Evolutionary conservation across 176 grass and related monocot species (phyloP).

Genomic region (Phyllostachys edulis): DNA sequence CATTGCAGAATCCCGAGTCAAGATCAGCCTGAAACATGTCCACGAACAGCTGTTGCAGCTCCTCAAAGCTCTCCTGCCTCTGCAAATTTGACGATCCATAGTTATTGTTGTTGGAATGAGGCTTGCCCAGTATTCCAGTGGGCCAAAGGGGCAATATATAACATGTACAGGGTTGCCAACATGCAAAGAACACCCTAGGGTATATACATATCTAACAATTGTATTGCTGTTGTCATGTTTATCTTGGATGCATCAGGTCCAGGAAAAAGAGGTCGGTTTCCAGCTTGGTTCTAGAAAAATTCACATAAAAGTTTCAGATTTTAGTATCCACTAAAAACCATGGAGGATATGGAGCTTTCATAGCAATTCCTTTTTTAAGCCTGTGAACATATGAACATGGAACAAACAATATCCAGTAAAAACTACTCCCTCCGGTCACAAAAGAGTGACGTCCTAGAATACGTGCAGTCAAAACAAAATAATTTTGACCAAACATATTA

Average conservation of each 20-base stretch:
- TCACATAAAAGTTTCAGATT: slow-evolving; percentile 31
- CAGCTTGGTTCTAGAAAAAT: slow-evolving; percentile 20
- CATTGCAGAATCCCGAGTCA: slow-evolving; percentile 54
- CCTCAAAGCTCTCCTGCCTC: slow-evolving; percentile 86
- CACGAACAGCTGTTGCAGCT: slow-evolving; percentile 80
- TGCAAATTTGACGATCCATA: slow-evolving; percentile 38
- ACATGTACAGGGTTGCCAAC: too few relatives aligned
- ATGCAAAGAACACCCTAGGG: too few relatives aligned
- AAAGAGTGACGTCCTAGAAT: too few relatives aligned
- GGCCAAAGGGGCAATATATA: too few relatives aligned
- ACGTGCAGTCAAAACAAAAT: too few relatives aligned
- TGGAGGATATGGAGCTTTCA: slow-evolving; percentile 16
- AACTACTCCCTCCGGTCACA: not conserved
- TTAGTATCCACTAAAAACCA: slow-evolving; percentile 35
- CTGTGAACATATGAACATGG: slow-evolving; percentile 32
- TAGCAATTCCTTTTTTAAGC: slow-evolving; percentile 43
- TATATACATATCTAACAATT: too few relatives aligned
- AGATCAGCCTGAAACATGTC: slow-evolving; percentile 90
- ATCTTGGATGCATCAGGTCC: slow-evolving; percentile 33
- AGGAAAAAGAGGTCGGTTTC: not conserved
- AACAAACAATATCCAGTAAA: slow-evolving; percentile 27
- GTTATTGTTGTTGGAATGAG: too few relatives aligned
- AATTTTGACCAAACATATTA: too few relatives aligned
- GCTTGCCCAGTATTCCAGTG: too few relatives aligned
- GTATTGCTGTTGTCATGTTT: slow-evolving; percentile 13